Conservation (phyloP, 495 filamentous ascomycete species). For the Aspergillus carlsbadensis region DNA sequence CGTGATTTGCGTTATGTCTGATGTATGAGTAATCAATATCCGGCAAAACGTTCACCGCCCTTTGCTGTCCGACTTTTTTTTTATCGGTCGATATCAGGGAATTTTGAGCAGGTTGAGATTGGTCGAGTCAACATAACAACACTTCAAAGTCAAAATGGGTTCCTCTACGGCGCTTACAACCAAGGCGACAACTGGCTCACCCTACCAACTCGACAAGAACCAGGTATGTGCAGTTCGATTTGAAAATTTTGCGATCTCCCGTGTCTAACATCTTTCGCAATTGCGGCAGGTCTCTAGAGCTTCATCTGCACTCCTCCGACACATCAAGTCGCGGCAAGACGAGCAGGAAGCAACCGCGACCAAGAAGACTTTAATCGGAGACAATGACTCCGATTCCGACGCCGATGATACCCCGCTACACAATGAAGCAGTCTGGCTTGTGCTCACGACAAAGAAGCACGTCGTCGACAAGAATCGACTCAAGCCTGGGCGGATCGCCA, state of each 20-base stretch:
- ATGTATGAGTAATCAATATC: constrained; percentile 22
- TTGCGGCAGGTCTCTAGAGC: constrained; percentile 66
- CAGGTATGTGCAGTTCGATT: constrained; percentile 47
- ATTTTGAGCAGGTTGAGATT: constrained; percentile 31
- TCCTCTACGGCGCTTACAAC: constrained; percentile 50
- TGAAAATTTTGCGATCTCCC: neutral
- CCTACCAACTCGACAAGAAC: constrained; percentile 63
- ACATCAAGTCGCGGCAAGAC: constrained; percentile 68
- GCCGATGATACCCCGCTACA: constrained; percentile 41
- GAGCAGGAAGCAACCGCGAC: constrained; percentile 52
- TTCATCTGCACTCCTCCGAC: constrained; percentile 73
- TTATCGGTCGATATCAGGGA: constrained; percentile 34
- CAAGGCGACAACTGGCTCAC: constrained; percentile 52
- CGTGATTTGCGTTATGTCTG: neutral
- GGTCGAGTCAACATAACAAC: constrained; percentile 13
- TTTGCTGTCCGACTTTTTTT: constrained; percentile 31
- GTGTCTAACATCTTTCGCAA: constrained; percentile 16
- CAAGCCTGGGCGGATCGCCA: constrained; percentile 69
- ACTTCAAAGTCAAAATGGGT: constrained; percentile 35
- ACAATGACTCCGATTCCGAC: constrained; percentile 53
- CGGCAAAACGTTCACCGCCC: constrained; percentile 44
- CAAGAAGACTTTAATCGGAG: constrained; percentile 74
- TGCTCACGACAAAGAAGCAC: constrained; percentile 87
- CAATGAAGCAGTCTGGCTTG: constrained; percentile 75
- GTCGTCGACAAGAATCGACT: constrained; percentile 71